Conservation (phyloP, 2,329 filamentous ascomycete species). For the Fusarium luffae region DNA sequence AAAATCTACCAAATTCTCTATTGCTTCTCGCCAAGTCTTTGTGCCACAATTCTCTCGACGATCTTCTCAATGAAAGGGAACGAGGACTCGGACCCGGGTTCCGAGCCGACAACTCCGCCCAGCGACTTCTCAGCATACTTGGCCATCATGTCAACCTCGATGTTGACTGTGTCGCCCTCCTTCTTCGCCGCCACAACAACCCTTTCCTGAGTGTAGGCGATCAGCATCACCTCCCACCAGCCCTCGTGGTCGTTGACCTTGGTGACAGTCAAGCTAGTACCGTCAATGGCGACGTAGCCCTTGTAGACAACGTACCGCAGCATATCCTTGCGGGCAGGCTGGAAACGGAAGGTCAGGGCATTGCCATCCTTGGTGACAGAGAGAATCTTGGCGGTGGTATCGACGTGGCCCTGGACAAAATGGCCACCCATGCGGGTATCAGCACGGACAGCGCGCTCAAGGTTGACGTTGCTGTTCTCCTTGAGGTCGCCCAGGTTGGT, state of each 20-base stretch:
- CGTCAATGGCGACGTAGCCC: slow-evolving; percentile 93
- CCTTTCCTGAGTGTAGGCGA: slow-evolving; percentile 94
- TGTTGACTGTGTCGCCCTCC: slow-evolving; percentile 84
- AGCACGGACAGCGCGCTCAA: slow-evolving; percentile 91
- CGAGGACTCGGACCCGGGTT: slow-evolving; percentile 59
- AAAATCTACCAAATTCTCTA: slow-evolving; percentile 24
- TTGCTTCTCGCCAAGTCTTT: slow-evolving; percentile 56
- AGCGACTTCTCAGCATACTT: slow-evolving; percentile 94
- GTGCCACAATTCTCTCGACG: slow-evolving; percentile 79
- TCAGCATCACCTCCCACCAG: slow-evolving; percentile 98
- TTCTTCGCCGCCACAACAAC: slow-evolving; percentile 85
- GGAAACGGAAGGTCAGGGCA: slow-evolving; percentile 86
- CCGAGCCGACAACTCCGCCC: slow-evolving; percentile 71
- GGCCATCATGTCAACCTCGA: slow-evolving; percentile 89
- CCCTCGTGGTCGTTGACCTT: slow-evolving; percentile 81
- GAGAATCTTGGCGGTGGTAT: slow-evolving; percentile 83
- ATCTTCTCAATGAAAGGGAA: slow-evolving; percentile 75
- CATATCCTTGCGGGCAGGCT: slow-evolving; percentile 74
- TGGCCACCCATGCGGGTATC: slow-evolving; percentile 97
- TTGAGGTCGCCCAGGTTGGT: slow-evolving; percentile 88
- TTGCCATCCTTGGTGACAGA: slow-evolving; percentile 85
- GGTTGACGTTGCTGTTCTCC: slow-evolving; percentile 79
- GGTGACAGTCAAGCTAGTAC: slow-evolving; percentile 93
- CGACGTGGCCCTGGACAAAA: slow-evolving; percentile 97
- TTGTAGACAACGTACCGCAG: slow-evolving; percentile 94